These are phyloP conservation scores for Zea mays DNA, from an alignment of 176 grass and related monocot species.

Conservation along the genomic window Zm-B73-REFERENCE-NAM-5.0 NC_050100.1:178242001-178242500, in stretches of 20 bases:
- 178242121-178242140: background rate
- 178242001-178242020: background rate
- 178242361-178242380: background rate
- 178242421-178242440: background rate
- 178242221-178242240: background rate
- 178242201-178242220: background rate
- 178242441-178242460: background rate
- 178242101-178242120: background rate
- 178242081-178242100: background rate
- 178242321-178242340: background rate
- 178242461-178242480: background rate
- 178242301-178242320: background rate
- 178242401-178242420: constrained; percentile 2
- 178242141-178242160: background rate
- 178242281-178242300: constrained; percentile 27
- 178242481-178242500: constrained; percentile 16
- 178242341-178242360: background rate
- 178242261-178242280: constrained; percentile 34
- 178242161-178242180: background rate
- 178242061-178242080: background rate
- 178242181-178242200: background rate
- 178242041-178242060: background rate
- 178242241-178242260: background rate
- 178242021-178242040: constrained; percentile 13
- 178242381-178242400: background rate